phyloP scores from a whole-genome alignment of 345 rosid species.

The Trapa incisa region DNA sequence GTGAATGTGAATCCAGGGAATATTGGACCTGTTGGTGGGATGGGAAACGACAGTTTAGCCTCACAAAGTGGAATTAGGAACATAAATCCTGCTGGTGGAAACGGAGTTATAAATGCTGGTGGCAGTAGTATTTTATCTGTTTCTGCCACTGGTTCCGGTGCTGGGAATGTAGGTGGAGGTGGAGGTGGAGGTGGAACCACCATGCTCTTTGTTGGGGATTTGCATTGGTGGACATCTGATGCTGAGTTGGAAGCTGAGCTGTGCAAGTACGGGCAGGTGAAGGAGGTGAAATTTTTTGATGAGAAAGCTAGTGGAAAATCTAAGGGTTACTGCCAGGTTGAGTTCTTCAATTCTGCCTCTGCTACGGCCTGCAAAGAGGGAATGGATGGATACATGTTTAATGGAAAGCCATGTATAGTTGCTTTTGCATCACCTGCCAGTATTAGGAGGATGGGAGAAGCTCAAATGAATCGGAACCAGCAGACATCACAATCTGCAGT shows the following conservation, averaged over 20 bases:
- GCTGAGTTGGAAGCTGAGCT: constrained; percentile 57
- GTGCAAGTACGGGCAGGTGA: constrained; percentile 16
- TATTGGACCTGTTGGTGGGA: constrained; percentile 9
- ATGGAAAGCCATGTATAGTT: too few species aligned
- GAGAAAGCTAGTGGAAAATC: too few species aligned
- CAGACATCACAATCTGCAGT: constrained; percentile 28
- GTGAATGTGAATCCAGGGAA: constrained; percentile 11
- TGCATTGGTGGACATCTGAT: constrained; percentile 96
- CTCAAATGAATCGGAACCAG: constrained; percentile 13
- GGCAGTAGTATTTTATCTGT: constrained; percentile 11
- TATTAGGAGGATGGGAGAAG: too few species aligned
- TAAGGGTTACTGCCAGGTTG: too few species aligned
- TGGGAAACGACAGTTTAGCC: constrained; percentile 22
- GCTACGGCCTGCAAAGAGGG: too few species aligned
- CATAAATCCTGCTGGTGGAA: constrained; percentile 10
- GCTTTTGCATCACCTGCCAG: too few species aligned
- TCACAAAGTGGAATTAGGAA: constrained; percentile 24
- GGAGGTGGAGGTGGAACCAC: constrained; percentile 29
- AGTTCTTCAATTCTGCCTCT: too few species aligned
- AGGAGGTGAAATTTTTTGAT: too few species aligned
- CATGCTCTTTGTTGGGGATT: constrained; percentile 62
- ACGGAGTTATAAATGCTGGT: constrained; percentile 13
- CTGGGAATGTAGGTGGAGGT: constrained; percentile 6
- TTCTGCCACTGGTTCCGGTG: background rate
- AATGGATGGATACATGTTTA: too few species aligned